A percentile compares a stretch with the other conserved stretches of the same genome.
Evolutionary conservation across 371 early-diverging fungal genomes (phyloP).

Genomic region (Haplosporangium sp.): DNA sequence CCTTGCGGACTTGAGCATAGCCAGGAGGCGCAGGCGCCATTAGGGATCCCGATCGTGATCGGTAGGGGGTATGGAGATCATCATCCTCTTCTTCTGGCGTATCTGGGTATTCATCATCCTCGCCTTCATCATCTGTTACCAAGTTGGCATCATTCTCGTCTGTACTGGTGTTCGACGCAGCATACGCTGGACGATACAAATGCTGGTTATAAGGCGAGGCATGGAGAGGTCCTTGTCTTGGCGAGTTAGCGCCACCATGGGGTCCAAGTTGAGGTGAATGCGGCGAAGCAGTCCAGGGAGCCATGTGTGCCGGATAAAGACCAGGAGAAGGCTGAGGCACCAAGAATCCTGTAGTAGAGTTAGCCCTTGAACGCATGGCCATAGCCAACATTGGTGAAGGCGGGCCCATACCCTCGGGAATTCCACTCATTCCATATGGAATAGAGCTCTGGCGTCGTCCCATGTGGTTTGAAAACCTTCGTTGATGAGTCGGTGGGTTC

Average conservation of each 20-base stretch:
- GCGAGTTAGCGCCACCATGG: conserved; percentile 22
- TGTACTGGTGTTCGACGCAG: conserved; percentile 42
- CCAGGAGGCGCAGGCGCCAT: conserved; percentile 26
- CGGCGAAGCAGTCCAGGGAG: conserved; percentile 27
- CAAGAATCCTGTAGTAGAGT: conserved; percentile 41
- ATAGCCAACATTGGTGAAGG: conserved; percentile 49
- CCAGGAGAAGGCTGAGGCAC: conserved; percentile 46
- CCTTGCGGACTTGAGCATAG: conserved; percentile 36
- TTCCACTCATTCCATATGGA: conserved; percentile 7
- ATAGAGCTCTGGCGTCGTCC: conserved; percentile 20
- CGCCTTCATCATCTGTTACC: conserved; percentile 51
- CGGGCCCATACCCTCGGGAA: conserved; percentile 16
- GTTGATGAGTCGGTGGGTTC: conserved; percentile 26
- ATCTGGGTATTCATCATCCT: conserved; percentile 53
- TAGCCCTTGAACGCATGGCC: conserved; percentile 53
- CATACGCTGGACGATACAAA: conserved; percentile 21
- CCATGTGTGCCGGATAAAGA: conserved; percentile 36
- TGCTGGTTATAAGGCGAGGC: conserved; percentile 35
- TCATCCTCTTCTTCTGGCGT: conserved; percentile 46
- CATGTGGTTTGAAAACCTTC: conserved; percentile 15
- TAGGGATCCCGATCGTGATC: conserved; percentile 43
- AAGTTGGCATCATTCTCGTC: conserved; percentile 53
- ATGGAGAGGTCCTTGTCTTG: conserved; percentile 38
- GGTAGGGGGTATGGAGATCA: conserved; percentile 21
- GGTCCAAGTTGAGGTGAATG: conserved; percentile 37